A percentile compares a stretch with the other conserved stretches of the same genome.
phyloP scores from a whole-genome alignment of 305 asterid genomes.

The Rubia tinctorum region DNA sequence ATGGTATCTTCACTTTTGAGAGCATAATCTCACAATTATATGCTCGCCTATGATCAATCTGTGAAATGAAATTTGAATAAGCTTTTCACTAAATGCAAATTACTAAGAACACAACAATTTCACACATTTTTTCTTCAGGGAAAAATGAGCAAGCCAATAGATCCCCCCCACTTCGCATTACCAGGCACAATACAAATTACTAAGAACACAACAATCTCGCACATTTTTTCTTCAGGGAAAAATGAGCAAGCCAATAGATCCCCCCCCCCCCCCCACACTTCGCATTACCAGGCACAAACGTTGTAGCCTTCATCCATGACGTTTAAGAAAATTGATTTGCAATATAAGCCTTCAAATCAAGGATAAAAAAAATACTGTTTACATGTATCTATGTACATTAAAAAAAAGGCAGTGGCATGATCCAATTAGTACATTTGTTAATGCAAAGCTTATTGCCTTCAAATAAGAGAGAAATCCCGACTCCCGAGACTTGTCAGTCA shows the following conservation, averaged over 20 bases:
- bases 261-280: no score
- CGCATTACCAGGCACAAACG: not conserved
- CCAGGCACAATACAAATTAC: not conserved
- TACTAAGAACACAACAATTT: not conserved
- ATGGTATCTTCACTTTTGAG: constrained; percentile 85
- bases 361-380: not conserved
- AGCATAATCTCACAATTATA: constrained; percentile 97
- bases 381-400: not conserved
- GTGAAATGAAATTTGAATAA: constrained; percentile 25
- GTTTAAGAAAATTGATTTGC: not conserved
- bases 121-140: not conserved
- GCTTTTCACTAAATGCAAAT: not conserved
- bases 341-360: not conserved
- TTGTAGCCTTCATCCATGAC: not conserved
- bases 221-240: not conserved
- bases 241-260: not conserved
- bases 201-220: not conserved
- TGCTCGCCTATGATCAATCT: constrained; percentile 97
- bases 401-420: not conserved
- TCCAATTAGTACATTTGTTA: no score
- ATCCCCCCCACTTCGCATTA: not conserved
- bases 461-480: no score
- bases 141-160: not conserved
- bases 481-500: not conserved
- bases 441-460: no score